Conservation (phyloP, 1,284 basidiomycete species). For the Pseudozyma thailandica region DNA sequence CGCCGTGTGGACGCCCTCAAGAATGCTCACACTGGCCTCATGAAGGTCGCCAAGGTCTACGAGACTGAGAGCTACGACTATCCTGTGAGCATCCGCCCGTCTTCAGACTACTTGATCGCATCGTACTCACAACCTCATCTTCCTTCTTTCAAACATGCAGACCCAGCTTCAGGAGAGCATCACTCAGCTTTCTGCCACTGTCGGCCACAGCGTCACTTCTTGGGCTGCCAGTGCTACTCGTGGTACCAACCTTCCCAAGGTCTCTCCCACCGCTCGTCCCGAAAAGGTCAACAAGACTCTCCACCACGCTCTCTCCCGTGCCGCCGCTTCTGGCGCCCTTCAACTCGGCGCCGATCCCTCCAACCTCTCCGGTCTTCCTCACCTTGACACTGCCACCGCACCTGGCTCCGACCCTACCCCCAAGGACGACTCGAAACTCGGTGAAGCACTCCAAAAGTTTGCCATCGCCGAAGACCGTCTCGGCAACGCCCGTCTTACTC, state of each 20-base stretch:
- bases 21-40: conserved; percentile 77
- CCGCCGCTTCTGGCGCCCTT: conserved; percentile 78
- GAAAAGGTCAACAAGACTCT: conserved; percentile 79
- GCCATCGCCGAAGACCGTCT: conserved; percentile 87
- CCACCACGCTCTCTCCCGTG: conserved; percentile 88
- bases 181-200: conserved; percentile 71
- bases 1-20: conserved; percentile 91
- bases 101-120: conserved; percentile 53
- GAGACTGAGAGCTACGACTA: conserved; percentile 67
- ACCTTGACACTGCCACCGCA: conserved; percentile 37
- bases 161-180: conserved; percentile 71
- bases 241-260: conserved; percentile 73
- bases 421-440: conserved; percentile 67
- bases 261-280: conserved; percentile 73
- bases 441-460: conserved; percentile 81
- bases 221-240: conserved; percentile 89
- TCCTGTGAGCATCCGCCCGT: conserved; percentile 72
- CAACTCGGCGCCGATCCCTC: conserved; percentile 69
- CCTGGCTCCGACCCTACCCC: conserved; percentile 28
- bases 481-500: conserved; percentile 82
- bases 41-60: conserved; percentile 73
- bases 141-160: conserved; percentile 4
- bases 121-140: neutral
- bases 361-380: conserved; percentile 51
- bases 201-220: conserved; percentile 81